A percentile compares a stretch with the other conserved stretches of the same genome.
phyloP scores from a whole-genome alignment of 225 moss, liverwort and hornwort genomes.

The Bryoerythrophyllum caledonicum region DNA sequence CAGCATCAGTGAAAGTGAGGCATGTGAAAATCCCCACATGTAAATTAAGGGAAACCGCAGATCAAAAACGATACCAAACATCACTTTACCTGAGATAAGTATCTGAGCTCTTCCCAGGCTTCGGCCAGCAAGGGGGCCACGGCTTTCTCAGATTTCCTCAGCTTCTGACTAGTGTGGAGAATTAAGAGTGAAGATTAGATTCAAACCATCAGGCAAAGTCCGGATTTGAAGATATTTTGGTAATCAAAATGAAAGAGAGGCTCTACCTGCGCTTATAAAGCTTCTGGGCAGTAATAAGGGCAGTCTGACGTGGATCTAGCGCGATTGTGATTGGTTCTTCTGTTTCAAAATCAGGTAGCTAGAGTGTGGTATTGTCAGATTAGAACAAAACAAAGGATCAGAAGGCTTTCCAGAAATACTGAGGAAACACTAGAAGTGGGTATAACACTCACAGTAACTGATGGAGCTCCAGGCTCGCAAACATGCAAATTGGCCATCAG shows the following conservation, averaged over 20 bases:
- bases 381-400: constrained; percentile 6
- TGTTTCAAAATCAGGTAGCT: constrained; percentile 69
- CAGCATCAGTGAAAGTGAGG: constrained; percentile 14
- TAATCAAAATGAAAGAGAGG: constrained; percentile 8
- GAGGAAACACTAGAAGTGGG: constrained; percentile 1
- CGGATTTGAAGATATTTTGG: neutral
- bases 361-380: constrained; percentile 32
- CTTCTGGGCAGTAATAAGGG: constrained; percentile 58
- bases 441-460: constrained; percentile 46
- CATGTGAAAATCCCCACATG: neutral
- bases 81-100: constrained; percentile 52
- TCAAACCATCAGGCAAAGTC: constrained; percentile 10
- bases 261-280: constrained; percentile 63
- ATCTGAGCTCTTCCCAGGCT: constrained; percentile 46
- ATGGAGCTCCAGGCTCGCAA: constrained; percentile 44
- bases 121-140: constrained; percentile 57
- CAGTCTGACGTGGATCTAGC: constrained; percentile 57
- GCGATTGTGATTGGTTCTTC: constrained; percentile 46
- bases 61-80: neutral
- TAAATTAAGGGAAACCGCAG: too few species aligned
- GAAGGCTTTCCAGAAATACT: neutral
- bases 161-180: constrained; percentile 52
- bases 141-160: constrained; percentile 54
- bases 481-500: constrained; percentile 61
- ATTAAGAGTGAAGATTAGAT: constrained; percentile 7